A percentile compares a stretch with the other conserved stretches of the same genome.
Conservation (phyloP, 768 basidiomycete genomes). For the Naganishia onofrii region DNA sequence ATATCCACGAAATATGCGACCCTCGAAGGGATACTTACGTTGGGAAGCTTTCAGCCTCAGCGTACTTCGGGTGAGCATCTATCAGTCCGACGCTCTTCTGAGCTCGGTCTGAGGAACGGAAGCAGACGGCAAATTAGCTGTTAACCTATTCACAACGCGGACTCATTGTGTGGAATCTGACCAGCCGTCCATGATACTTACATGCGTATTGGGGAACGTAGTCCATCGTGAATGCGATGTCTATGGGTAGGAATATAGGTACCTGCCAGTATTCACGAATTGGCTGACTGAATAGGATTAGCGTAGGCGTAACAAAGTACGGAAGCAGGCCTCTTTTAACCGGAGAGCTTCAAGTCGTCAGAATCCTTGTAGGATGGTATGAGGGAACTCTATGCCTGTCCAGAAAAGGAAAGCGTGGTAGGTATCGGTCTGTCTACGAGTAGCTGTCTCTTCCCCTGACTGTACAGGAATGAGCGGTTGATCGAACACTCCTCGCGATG, state of each 20-base stretch:
- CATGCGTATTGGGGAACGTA: constrained; percentile 21
- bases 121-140: background rate
- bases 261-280: background rate
- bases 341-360: background rate
- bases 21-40: background rate
- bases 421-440: background rate
- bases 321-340: background rate
- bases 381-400: background rate
- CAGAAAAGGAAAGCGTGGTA: background rate
- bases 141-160: background rate
- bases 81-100: constrained; percentile 90
- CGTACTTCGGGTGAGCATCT: constrained; percentile 74
- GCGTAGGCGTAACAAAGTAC: background rate
- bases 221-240: background rate
- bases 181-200: background rate
- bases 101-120: constrained; percentile 61
- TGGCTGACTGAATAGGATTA: constrained; percentile 2
- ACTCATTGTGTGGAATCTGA: background rate
- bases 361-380: background rate
- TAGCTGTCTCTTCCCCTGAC: background rate
- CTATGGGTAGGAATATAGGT: constrained; percentile 5
- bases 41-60: constrained; percentile 25
- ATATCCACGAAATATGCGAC: too few species aligned
- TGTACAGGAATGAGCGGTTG: background rate
- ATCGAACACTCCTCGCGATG: background rate